These are phyloP conservation scores for Fusarium albidum DNA, from an alignment of 2,329 filamentous ascomycete genomes.

Conservation along the genomic window DNA sequence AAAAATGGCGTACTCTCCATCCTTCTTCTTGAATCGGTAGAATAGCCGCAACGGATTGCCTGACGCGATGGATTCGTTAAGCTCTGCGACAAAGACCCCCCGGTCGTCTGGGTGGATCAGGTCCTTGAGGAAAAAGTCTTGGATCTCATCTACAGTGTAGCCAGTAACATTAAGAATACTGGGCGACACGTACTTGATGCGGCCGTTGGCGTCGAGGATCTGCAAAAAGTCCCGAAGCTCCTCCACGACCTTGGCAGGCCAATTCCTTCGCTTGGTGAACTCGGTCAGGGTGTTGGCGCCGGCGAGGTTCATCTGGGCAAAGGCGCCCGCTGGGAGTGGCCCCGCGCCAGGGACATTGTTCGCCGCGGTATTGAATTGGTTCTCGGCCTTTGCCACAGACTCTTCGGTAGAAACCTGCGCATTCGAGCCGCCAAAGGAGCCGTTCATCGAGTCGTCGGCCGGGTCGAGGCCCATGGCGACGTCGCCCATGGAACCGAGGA, in stretches of 20 bases:
- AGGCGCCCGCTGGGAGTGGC: constrained; percentile 51
- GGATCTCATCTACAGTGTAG: constrained; percentile 73
- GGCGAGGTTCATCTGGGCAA: constrained; percentile 44
- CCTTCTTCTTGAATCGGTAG: constrained; percentile 81
- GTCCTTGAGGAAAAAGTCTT: constrained; percentile 80
- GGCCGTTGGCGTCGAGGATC: constrained; percentile 84
- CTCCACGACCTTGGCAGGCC: constrained; percentile 88
- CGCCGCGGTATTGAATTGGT: constrained; percentile 45
- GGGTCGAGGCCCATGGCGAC: constrained; percentile 55
- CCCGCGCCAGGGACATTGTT: constrained; percentile 53
- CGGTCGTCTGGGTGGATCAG: constrained; percentile 88
- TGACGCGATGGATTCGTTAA: constrained; percentile 87
- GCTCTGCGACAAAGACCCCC: constrained; percentile 82
- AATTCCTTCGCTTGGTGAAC: constrained; percentile 72
- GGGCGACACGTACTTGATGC: constrained; percentile 86
- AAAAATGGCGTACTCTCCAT: constrained; percentile 80
- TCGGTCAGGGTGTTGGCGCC: constrained; percentile 60
- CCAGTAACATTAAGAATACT: constrained; percentile 79
- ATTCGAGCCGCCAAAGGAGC: constrained; percentile 33
- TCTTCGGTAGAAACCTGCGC: constrained; percentile 38
- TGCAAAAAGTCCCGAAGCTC: constrained; percentile 90
- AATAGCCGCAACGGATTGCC: constrained; percentile 85
- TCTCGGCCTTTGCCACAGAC: constrained; percentile 44
- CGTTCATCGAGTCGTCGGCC: constrained; percentile 40
- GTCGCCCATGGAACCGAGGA: constrained; percentile 49